A percentile compares a stretch with the other conserved stretches of the same genome.
Evolutionary conservation across 1,284 basidiomycete genomes (phyloP).

Genomic region (Cutaneotrichosporon spelunceum): DNA sequence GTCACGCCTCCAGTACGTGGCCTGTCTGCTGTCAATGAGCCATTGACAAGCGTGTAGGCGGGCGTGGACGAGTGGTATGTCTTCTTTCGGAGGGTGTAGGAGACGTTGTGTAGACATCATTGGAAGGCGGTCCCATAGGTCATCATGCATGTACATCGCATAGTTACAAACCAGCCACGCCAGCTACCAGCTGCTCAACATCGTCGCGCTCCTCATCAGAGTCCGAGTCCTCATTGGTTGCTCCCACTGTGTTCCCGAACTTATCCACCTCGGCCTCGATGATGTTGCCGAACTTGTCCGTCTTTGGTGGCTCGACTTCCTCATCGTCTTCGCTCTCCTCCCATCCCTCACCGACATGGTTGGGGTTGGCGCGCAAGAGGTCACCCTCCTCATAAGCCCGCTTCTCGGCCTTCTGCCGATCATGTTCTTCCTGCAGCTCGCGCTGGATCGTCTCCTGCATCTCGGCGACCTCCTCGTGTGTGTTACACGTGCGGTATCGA

Average conservation of each 20-base stretch:
- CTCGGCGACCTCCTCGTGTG: constrained; percentile 61
- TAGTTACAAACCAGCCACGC: constrained; percentile 4
- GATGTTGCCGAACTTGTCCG: neutral
- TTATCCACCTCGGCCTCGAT: neutral
- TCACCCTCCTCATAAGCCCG: constrained; percentile 56
- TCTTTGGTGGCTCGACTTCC: constrained; percentile 6
- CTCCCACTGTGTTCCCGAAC: neutral
- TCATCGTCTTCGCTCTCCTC: constrained; percentile 25
- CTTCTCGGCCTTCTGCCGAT: constrained; percentile 57
- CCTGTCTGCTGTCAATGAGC: neutral
- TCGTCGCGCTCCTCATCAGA: constrained; percentile 38
- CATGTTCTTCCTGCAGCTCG: constrained; percentile 66
- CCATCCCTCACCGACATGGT: constrained; percentile 51
- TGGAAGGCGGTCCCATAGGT: neutral
- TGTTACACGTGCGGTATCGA: constrained; percentile 67
- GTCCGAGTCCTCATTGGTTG: constrained; percentile 10
- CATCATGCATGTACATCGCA: constrained; percentile 8
- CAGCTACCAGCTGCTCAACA: constrained; percentile 37
- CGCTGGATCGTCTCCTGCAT: constrained; percentile 71
- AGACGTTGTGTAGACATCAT: neutral
- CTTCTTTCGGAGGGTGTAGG: neutral
- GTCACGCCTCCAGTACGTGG: constrained; percentile 7
- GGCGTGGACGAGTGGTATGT: neutral
- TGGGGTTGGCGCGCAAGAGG: constrained; percentile 60
- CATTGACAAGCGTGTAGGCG: neutral